Evolutionary conservation across 148 eudicot species (phyloP).

Genomic region (Camellia sinensis): DNA sequence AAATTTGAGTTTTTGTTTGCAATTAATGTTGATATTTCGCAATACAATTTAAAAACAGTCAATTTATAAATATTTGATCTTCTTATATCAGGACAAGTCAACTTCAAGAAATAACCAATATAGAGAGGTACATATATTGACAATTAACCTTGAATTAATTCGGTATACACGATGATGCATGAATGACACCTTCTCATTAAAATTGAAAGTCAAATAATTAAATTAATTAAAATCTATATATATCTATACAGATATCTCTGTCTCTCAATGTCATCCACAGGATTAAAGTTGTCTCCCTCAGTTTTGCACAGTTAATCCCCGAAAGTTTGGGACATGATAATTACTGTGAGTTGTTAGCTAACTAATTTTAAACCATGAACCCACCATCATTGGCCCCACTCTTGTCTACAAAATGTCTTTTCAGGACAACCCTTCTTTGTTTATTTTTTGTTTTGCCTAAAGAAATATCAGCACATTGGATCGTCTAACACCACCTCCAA

Average conservation of each 20-base stretch:
- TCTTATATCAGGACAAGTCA: too few species aligned
- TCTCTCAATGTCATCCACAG: constrained; percentile 10
- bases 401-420: neutral
- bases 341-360: neutral
- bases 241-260: neutral
- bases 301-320: neutral
- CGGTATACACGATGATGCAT: neutral
- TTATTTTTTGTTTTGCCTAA: too few species aligned
- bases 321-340: constrained; percentile 13
- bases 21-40: too few species aligned
- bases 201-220: neutral
- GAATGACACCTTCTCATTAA: neutral
- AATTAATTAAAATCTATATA: too few species aligned
- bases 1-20: too few species aligned
- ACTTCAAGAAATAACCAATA: too few species aligned
- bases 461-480: too few species aligned
- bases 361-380: neutral
- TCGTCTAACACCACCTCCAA: too few species aligned
- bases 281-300: constrained; percentile 1
- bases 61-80: too few species aligned
- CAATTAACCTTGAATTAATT: neutral
- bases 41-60: too few species aligned
- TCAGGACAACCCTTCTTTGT: neutral
- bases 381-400: neutral
- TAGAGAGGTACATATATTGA: neutral